phyloP scores from a whole-genome alignment of 139 green algal species.

The Picochlorum costavermella region DNA sequence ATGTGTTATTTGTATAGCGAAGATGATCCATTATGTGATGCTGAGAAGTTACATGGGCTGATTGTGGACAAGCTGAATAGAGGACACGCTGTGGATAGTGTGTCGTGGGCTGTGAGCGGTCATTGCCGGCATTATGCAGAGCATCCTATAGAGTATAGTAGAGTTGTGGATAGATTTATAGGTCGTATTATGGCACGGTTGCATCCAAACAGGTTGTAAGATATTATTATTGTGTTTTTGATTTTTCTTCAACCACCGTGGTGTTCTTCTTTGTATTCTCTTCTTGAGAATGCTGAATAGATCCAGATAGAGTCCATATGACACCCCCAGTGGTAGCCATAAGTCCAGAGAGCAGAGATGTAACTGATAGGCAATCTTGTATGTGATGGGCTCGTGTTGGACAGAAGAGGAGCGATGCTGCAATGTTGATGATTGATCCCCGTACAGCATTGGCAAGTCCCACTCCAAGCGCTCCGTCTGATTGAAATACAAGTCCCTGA shows the following conservation, averaged over 20 bases:
- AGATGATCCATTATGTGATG: constrained; percentile 27
- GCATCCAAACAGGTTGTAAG: not conserved
- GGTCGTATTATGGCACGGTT: no score
- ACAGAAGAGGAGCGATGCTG: constrained; percentile 24
- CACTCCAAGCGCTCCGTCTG: constrained; percentile 34
- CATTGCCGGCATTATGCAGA: constrained; percentile 19
- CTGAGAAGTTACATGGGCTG: constrained; percentile 16
- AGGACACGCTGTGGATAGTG: not conserved
- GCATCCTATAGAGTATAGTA: constrained; percentile 18
- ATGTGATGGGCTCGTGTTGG: not conserved
- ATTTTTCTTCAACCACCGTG: not conserved
- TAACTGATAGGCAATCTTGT: not conserved
- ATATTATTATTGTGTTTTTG: not conserved
- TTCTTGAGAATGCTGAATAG: not conserved
- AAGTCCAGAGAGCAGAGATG: constrained; percentile 7
- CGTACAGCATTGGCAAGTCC: constrained; percentile 36
- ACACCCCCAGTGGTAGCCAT: constrained; percentile 17
- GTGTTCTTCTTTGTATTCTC: not conserved
- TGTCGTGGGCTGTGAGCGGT: constrained; percentile 8
- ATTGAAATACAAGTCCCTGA: constrained; percentile 31
- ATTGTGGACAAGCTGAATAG: constrained; percentile 1
- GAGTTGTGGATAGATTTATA: constrained; percentile 10
- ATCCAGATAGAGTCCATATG: constrained; percentile 11
- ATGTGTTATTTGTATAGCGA: constrained; percentile 17
- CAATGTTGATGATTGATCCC: constrained; percentile 26